These are phyloP conservation scores for Cercophora sp. DNA, from an alignment of 495 filamentous ascomycete genomes.

Conservation along the genomic window DNA sequence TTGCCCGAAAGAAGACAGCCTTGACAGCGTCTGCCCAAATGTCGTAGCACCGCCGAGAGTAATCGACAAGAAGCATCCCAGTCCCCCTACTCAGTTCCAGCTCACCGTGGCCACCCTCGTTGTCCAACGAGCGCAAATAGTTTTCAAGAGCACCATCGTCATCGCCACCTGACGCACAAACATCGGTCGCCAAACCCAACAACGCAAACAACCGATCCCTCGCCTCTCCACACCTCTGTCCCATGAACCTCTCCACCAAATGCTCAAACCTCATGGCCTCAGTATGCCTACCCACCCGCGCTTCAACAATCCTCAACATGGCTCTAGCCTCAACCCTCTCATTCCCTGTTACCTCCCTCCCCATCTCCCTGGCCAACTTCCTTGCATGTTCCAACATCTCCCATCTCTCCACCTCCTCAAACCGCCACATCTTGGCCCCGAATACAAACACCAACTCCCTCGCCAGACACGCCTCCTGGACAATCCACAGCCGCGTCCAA, in stretches of 20 bases:
- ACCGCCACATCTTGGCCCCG: constrained; percentile 6
- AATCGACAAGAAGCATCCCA: constrained; percentile 15
- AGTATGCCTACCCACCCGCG: constrained; percentile 9
- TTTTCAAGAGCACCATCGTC: background rate
- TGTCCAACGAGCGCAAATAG: too few relatives aligned
- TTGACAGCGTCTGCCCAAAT: constrained; percentile 18
- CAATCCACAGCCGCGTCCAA: constrained; percentile 20
- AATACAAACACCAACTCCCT: constrained; percentile 1
- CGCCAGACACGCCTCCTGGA: constrained; percentile 21
- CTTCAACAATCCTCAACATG: constrained; percentile 13
- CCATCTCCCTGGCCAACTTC: background rate
- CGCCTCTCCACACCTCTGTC: constrained; percentile 14
- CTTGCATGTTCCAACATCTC: background rate
- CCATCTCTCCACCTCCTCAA: constrained; percentile 8
- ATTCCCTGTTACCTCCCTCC: background rate
- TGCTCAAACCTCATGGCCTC: constrained; percentile 16
- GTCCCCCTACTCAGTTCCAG: background rate
- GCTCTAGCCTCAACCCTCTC: background rate
- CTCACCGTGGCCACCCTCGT: too few relatives aligned
- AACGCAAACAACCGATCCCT: constrained; percentile 20
- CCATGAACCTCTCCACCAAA: constrained; percentile 17
- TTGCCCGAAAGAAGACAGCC: constrained; percentile 7
- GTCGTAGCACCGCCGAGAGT: constrained; percentile 18
- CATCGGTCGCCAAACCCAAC: constrained; percentile 21
- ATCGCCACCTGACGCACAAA: constrained; percentile 3